These are phyloP conservation scores for carrot (Daucus carota) DNA, from an alignment of 129 eudicot species.

Conservation along the genomic window DH1_v3.0 NC_030382.2:43773501-43774000, in stretches of 20 bases:
- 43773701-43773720: no score
- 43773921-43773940: no score
- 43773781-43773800: no score
- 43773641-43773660: neutral
- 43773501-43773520: neutral
- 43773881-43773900: neutral
- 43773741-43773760: no score
- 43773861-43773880: neutral
- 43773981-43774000: no score
- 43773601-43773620: neutral
- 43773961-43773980: no score
- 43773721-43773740: no score
- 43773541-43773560: neutral
- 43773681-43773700: neutral
- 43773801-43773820: neutral
- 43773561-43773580: neutral
- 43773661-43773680: neutral
- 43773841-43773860: neutral
- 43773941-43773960: neutral
- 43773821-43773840: neutral
- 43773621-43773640: neutral
- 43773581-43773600: neutral
- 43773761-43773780: no score
- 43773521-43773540: conserved; percentile 2
- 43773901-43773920: no score